Conservation (phyloP, 306 rosid genomes). For the Quercus parvula region DNA sequence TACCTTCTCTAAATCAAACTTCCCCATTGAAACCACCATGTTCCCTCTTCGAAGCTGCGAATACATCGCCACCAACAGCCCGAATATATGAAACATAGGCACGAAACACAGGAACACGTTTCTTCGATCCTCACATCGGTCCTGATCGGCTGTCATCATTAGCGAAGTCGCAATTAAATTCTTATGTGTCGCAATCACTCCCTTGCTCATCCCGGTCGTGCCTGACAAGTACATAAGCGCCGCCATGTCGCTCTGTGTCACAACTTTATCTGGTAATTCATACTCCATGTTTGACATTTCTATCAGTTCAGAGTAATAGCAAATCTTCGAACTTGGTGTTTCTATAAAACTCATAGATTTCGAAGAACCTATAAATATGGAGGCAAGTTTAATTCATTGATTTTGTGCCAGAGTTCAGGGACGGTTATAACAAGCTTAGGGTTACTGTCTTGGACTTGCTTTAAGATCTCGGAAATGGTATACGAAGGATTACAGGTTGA, state of each 20-base stretch:
- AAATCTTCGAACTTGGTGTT: neutral
- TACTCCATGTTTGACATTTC: neutral
- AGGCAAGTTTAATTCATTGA: conserved; percentile 16
- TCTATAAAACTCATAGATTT: neutral
- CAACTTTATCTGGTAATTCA: conserved; percentile 2
- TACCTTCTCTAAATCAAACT: conserved; percentile 35
- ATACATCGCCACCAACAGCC: conserved; percentile 19
- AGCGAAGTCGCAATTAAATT: conserved; percentile 41
- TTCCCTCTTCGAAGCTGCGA: conserved; percentile 39
- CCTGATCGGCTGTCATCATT: conserved; percentile 26
- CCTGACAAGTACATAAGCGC: conserved; percentile 46
- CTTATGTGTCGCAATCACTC: conserved; percentile 43
- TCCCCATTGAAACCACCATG: conserved; percentile 33
- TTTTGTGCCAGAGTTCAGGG: conserved; percentile 19
- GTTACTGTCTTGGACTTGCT: conserved; percentile 33
- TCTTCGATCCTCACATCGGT: conserved; percentile 11
- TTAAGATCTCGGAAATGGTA: conserved; percentile 21
- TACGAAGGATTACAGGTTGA: conserved; percentile 22
- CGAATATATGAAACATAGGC: conserved; percentile 44
- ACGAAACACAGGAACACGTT: conserved; percentile 41
- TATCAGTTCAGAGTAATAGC: conserved; percentile 25
- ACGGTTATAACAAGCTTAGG: conserved; percentile 34
- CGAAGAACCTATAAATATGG: conserved; percentile 6
- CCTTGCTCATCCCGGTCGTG: conserved; percentile 45
- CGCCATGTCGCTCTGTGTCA: conserved; percentile 33